phyloP scores from a whole-genome alignment of 768 basidiomycete species.

The Clathrus columnatus region DNA sequence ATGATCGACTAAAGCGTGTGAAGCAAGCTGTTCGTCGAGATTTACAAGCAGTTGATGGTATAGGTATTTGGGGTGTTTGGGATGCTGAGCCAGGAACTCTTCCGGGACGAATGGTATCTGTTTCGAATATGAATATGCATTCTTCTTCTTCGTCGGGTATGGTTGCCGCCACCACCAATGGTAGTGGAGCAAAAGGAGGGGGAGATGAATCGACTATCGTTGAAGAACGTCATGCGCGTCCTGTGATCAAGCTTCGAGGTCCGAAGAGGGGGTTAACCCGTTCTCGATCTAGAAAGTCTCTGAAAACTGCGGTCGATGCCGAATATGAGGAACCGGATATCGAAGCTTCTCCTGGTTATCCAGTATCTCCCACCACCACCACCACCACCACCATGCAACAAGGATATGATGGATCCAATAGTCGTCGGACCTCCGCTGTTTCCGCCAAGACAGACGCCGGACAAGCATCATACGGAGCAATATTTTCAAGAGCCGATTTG shows the following conservation, averaged over 20 bases:
- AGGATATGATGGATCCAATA: slow-evolving; percentile 11
- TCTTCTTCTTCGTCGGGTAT: neutral
- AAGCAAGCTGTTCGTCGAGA: slow-evolving; percentile 68
- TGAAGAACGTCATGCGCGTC: slow-evolving; percentile 50
- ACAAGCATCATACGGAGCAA: neutral
- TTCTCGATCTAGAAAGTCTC: slow-evolving; percentile 53
- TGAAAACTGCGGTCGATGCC: slow-evolving; percentile 7
- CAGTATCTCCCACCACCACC: neutral
- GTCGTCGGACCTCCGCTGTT: slow-evolving; percentile 12
- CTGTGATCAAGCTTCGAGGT: slow-evolving; percentile 63
- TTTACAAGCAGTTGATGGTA: slow-evolving; percentile 35
- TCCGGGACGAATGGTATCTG: neutral
- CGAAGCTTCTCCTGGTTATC: slow-evolving; percentile 5
- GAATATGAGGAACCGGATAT: slow-evolving; percentile 28
- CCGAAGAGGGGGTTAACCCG: slow-evolving; percentile 39
- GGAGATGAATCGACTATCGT: slow-evolving; percentile 28
- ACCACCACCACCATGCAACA: neutral
- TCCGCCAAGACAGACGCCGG: slow-evolving; percentile 1
- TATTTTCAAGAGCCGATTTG: slow-evolving; percentile 50
- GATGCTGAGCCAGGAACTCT: slow-evolving; percentile 1
- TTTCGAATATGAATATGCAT: neutral
- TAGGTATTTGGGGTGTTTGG: slow-evolving; percentile 14
- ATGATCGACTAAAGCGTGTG: slow-evolving; percentile 59
- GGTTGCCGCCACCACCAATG: slow-evolving; percentile 11
- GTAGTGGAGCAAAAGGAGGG: slow-evolving; percentile 24